Evolutionary conservation across 2,329 filamentous ascomycete species (phyloP).

Genomic region (Aureobasidium leucospermi): DNA sequence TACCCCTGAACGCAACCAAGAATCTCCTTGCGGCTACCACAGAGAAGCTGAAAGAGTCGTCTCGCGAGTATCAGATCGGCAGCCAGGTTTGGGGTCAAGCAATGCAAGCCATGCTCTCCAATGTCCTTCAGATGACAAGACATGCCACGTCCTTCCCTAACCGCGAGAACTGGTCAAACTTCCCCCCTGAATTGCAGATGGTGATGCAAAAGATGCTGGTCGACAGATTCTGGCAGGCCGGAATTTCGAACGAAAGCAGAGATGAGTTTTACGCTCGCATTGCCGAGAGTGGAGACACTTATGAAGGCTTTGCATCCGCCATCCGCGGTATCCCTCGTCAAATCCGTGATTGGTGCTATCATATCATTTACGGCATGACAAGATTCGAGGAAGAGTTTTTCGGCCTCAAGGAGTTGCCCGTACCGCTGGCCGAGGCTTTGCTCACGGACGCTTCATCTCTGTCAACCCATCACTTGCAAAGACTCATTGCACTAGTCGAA

Average conservation of each 20-base stretch:
- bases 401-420: conserved; percentile 75
- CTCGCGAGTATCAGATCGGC: conserved; percentile 66
- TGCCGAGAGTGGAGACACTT: conserved; percentile 75
- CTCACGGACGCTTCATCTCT: conserved; percentile 76
- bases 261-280: conserved; percentile 95
- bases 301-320: conserved; percentile 90
- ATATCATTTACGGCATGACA: conserved; percentile 89
- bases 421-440: conserved; percentile 73
- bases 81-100: conserved; percentile 77
- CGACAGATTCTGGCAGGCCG: conserved; percentile 96
- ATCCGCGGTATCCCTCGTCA: conserved; percentile 83
- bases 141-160: conserved; percentile 91
- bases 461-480: conserved; percentile 87
- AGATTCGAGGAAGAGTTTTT: conserved; percentile 84
- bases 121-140: conserved; percentile 78
- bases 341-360: conserved; percentile 88
- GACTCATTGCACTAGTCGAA: conserved; percentile 81
- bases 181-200: conserved; percentile 67
- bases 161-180: conserved; percentile 69
- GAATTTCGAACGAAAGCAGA: conserved; percentile 89
- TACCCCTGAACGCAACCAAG: conserved; percentile 83
- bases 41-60: conserved; percentile 72
- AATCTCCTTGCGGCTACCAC: conserved; percentile 88
- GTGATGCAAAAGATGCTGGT: conserved; percentile 79
- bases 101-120: conserved; percentile 75